Evolutionary conservation across 78 protist species (phyloP).

Genomic region (Dictyostelium intermedium): DNA sequence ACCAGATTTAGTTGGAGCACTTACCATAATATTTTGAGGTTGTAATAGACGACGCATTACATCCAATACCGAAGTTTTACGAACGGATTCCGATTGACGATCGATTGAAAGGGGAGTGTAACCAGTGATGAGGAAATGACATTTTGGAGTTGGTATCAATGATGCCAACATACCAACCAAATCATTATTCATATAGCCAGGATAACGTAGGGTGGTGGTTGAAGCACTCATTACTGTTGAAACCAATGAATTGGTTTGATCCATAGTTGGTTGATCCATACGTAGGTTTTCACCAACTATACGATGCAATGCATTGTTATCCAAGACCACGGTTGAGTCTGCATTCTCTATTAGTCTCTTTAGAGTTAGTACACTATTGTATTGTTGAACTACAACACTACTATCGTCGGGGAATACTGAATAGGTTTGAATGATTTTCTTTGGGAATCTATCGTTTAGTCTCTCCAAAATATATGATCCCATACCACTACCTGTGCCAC

Average conservation of each 20-base stretch:
- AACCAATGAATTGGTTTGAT: slow-evolving; percentile 87
- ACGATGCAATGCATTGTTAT: slow-evolving; percentile 97
- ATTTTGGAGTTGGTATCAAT: slow-evolving; percentile 99
- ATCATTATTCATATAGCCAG: slow-evolving; percentile 99
- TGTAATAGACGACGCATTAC: slow-evolving; percentile 99
- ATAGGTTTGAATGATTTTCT: slow-evolving; percentile 98
- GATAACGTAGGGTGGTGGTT: slow-evolving; percentile 98
- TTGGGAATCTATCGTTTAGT: slow-evolving; percentile 96
- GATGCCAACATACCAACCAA: slow-evolving; percentile 97
- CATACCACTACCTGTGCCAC: slow-evolving; percentile 99
- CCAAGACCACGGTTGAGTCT: slow-evolving; percentile 97
- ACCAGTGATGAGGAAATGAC: slow-evolving; percentile 99
- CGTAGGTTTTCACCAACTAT: slow-evolving; percentile 95
- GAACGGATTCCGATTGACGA: slow-evolving; percentile 78
- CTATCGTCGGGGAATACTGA: slow-evolving; percentile 95
- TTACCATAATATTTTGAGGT: slow-evolving; percentile 96
- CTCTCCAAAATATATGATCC: slow-evolving; percentile 96
- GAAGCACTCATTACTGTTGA: slow-evolving; percentile 98
- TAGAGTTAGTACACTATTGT: slow-evolving; percentile 97
- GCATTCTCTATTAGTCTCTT: slow-evolving; percentile 95
- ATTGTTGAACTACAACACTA: slow-evolving; percentile 98
- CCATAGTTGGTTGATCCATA: slow-evolving; percentile 87
- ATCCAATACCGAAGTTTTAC: slow-evolving; percentile 99
- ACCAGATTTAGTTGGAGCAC: slow-evolving; percentile 86
- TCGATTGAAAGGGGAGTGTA: slow-evolving; percentile 94